Evolutionary conservation across 1,139 yeast genomes (phyloP).

Genomic region (Suhomyces yuchorum): DNA sequence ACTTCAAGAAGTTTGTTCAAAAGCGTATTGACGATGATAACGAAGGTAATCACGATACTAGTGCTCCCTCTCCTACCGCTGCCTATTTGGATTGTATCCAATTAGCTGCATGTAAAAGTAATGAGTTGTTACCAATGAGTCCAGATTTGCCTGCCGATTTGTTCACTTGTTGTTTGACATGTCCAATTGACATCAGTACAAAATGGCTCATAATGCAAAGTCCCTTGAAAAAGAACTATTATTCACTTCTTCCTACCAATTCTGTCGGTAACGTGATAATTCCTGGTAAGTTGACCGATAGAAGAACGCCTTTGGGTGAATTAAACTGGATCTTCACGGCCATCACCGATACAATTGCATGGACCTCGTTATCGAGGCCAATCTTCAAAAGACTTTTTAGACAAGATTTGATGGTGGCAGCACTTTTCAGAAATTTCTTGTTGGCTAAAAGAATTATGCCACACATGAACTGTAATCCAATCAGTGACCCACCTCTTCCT

Average conservation of each 20-base stretch:
- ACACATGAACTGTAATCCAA: constrained; percentile 88
- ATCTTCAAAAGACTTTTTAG: constrained; percentile 86
- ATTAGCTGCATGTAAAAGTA: constrained; percentile 87
- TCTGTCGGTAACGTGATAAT: constrained; percentile 66
- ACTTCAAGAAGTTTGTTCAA: constrained; percentile 87
- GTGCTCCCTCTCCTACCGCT: constrained; percentile 66
- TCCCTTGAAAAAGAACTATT: constrained; percentile 63
- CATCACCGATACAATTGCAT: constrained; percentile 95
- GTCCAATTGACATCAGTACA: constrained; percentile 93
- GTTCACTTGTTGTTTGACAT: constrained; percentile 91
- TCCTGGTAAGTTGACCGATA: constrained; percentile 89
- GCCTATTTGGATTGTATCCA: constrained; percentile 88
- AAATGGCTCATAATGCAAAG: constrained; percentile 90
- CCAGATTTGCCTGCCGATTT: constrained; percentile 96
- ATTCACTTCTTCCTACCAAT: constrained; percentile 48
- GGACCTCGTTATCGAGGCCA: constrained; percentile 90
- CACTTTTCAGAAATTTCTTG: constrained; percentile 86
- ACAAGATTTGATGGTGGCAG: constrained; percentile 96
- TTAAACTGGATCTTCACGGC: constrained; percentile 98
- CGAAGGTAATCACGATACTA: constrained; percentile 66
- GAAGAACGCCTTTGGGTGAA: constrained; percentile 95
- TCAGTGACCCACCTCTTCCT: constrained; percentile 92
- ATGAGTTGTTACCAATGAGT: constrained; percentile 87
- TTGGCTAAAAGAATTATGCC: constrained; percentile 95
- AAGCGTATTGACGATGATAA: constrained; percentile 88